These are phyloP conservation scores for Ophiostoma novo-ulmi DNA, from an alignment of 2,329 filamentous ascomycete species.

Conservation along the genomic window DNA sequence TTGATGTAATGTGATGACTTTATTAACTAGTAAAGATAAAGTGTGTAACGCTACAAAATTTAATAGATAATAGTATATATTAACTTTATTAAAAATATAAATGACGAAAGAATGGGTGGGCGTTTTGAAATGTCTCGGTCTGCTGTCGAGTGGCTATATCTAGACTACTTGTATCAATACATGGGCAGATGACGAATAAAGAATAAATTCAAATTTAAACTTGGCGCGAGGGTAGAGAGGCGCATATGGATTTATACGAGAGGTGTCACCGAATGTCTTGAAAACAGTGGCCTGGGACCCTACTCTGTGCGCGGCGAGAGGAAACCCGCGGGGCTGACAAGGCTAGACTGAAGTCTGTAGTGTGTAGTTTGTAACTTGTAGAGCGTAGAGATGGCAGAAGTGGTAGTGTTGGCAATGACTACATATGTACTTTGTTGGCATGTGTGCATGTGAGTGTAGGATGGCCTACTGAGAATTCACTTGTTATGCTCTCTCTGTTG, in stretches of 20 bases:
- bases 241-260: not conserved
- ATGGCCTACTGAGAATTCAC: not conserved
- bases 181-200: not conserved
- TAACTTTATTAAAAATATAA: not conserved
- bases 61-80: not conserved
- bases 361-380: not conserved
- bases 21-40: not conserved
- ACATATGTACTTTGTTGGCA: not conserved
- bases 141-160: not conserved
- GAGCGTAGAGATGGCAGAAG: not conserved
- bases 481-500: not conserved
- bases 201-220: not conserved
- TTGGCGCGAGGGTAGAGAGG: not conserved
- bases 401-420: not conserved
- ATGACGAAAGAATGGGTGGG: not conserved
- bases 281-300: not conserved
- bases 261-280: not conserved
- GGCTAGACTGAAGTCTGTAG: not conserved
- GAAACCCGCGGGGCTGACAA: conserved; percentile 12
- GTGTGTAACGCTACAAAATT: not conserved
- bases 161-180: not conserved
- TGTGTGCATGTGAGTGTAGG: not conserved
- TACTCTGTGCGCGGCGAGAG: conserved; percentile 5
- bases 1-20: too few species aligned
- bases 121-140: conserved; percentile 9